Base-by-base conservation (phyloP, 1,284 basidiomycete genomes). In the Ceratobasidium sp. region DNA sequence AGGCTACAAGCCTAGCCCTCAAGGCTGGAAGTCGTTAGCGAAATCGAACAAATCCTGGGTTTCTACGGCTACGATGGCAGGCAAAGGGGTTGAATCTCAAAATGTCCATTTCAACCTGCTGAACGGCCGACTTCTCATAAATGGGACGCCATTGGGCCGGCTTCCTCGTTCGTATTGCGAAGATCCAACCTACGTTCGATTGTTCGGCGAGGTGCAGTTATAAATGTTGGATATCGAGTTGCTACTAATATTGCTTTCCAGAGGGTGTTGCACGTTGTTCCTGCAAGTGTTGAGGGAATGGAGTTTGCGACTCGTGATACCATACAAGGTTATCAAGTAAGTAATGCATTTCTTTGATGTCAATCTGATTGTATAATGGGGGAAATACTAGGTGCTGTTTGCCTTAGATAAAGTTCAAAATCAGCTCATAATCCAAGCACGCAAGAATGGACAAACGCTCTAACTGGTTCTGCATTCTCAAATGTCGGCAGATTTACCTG, bases 61-160 rank as follows among this genome's bases (percentile, higher is more conserved):
- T 6, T 72, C 55, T 0, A 77, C 73, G 34, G 52, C 47, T 20
- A 77, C 76, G 3, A 72, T 75, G 1, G 22, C 2, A 76, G 78
- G 32, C 3, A n/a, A n/a, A 10, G 45, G 43, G 15, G 22, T 27
- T n/a, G 29, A n/a, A n/a, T 27, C 55, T 5, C 60, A 72, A 52
- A 29, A 12, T 5, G 75, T 85, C 0, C 77, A 81, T 68, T 71
- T 81, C 17, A 78, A 86, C 64, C 40, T 84, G 0, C 70, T 84
- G 4, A 73, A 78, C 38, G 84, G 84, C 7, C 69, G 72, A 7
- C 75, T 86, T 3, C 74, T 83, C 5, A 77, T 85, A 6, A 73
- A 81, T 50, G 84, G 82, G 0, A 77, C 77, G 54, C 76, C 79
- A 0, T 58, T 83, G 3, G 78, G 79, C 5, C 77, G 78, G 25